These are phyloP conservation scores for Boletus albobrunnescens DNA, from an alignment of 1,284 basidiomycete genomes.

Conservation along the genomic window DNA sequence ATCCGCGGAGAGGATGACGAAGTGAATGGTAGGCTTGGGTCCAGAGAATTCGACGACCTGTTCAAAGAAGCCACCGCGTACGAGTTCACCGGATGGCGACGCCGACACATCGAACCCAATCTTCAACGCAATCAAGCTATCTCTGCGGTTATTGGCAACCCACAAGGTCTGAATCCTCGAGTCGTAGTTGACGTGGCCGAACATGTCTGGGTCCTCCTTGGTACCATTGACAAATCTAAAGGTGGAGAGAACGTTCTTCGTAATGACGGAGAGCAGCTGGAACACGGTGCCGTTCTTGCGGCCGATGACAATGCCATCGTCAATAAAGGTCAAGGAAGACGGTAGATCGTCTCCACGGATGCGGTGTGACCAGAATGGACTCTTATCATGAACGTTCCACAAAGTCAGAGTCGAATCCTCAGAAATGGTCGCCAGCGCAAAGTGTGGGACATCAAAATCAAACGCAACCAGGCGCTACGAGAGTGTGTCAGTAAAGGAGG, in stretches of 20 bases:
- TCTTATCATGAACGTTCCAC: slow-evolving; percentile 72
- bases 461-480: slow-evolving; percentile 69
- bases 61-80: slow-evolving; percentile 61
- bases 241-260: slow-evolving; percentile 69
- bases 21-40: slow-evolving; percentile 80
- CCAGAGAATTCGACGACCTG: slow-evolving; percentile 77
- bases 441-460: slow-evolving; percentile 72
- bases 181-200: slow-evolving; percentile 79
- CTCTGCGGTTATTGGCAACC: slow-evolving; percentile 77
- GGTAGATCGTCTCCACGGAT: slow-evolving; percentile 73
- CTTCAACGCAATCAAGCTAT: slow-evolving; percentile 76
- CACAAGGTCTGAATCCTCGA: slow-evolving; percentile 76
- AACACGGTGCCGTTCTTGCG: slow-evolving; percentile 76
- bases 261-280: slow-evolving; percentile 68
- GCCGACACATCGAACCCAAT: slow-evolving; percentile 62
- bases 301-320: slow-evolving; percentile 73
- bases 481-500: slow-evolving; percentile 5
- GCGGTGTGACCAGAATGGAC: slow-evolving; percentile 68
- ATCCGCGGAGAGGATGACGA: slow-evolving; percentile 77
- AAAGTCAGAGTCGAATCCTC: slow-evolving; percentile 73
- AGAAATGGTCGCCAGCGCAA: slow-evolving; percentile 71
- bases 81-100: slow-evolving; percentile 53
- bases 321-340: slow-evolving; percentile 75
- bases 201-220: slow-evolving; percentile 73
- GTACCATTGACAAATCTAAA: slow-evolving; percentile 69